Conservation (phyloP, 1,284 basidiomycete species). For the Cryptococcus sp. region DNA sequence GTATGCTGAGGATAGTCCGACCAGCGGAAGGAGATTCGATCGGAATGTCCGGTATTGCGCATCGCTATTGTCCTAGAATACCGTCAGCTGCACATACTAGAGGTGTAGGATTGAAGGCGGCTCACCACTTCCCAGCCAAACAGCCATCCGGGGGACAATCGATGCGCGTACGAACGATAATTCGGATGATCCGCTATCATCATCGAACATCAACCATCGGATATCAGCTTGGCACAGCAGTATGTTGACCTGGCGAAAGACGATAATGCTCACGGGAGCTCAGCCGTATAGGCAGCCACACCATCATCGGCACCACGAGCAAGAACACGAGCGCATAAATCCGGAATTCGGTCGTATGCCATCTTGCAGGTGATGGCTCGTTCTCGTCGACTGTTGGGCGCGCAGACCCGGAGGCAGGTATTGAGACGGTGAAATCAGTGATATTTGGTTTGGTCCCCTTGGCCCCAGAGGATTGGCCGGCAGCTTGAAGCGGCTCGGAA, state of each 20-base stretch:
- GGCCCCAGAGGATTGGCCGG: too few species aligned
- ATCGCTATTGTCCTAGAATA: constrained; percentile 79
- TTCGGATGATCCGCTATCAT: constrained; percentile 70
- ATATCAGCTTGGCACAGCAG: not conserved
- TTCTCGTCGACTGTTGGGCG: constrained; percentile 4
- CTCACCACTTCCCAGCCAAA: constrained; percentile 55
- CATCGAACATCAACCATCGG: not conserved
- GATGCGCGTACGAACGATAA: constrained; percentile 63
- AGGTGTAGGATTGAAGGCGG: constrained; percentile 15
- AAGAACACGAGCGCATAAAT: constrained; percentile 70
- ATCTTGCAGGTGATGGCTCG: constrained; percentile 56
- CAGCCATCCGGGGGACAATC: constrained; percentile 63
- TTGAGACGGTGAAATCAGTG: constrained; percentile 41
- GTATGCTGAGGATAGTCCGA: constrained; percentile 58
- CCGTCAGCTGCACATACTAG: constrained; percentile 55
- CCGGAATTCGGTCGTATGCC: constrained; percentile 81
- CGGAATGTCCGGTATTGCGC: constrained; percentile 81
- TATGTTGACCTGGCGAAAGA: not conserved
- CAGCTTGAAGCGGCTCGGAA: too few species aligned
- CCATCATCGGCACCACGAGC: constrained; percentile 72
- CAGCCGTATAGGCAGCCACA: constrained; percentile 74
- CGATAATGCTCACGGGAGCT: constrained; percentile 65
- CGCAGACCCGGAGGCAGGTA: constrained; percentile 26
- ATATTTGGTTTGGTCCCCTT: constrained; percentile 15
- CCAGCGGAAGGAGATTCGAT: constrained; percentile 66